phyloP scores from a whole-genome alignment of 2,329 filamentous ascomycete genomes.

The Aotearoamyces nothofagi region DNA sequence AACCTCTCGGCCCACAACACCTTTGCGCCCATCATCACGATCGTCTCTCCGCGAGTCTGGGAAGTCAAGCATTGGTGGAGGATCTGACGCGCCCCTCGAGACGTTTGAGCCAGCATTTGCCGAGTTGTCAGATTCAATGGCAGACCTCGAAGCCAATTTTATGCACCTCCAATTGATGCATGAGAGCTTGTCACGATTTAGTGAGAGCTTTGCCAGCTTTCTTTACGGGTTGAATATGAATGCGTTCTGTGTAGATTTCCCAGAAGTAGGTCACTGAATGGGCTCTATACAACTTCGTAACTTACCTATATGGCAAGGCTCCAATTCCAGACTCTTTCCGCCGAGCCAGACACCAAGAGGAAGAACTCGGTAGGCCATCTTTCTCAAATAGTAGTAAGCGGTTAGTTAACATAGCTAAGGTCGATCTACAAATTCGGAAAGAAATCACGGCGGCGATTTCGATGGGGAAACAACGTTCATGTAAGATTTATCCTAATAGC shows the following conservation, averaged over 20 bases:
- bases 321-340: slow-evolving; percentile 74
- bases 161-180: slow-evolving; percentile 97
- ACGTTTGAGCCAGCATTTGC: slow-evolving; percentile 80
- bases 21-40: slow-evolving; percentile 77
- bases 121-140: slow-evolving; percentile 85
- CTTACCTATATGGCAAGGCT: slow-evolving; percentile 34
- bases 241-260: slow-evolving; percentile 95
- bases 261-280: slow-evolving; percentile 46
- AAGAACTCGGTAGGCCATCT: slow-evolving; percentile 25
- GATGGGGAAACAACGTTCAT: slow-evolving; percentile 74
- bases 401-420: slow-evolving; percentile 10
- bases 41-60: slow-evolving; percentile 73
- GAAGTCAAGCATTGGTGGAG: slow-evolving; percentile 33
- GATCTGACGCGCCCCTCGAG: slow-evolving; percentile 56
- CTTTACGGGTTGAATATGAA: slow-evolving; percentile 98
- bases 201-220: slow-evolving; percentile 90
- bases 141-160: slow-evolving; percentile 92
- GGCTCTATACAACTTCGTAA: not conserved
- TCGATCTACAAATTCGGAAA: slow-evolving; percentile 20
- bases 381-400: slow-evolving; percentile 4
- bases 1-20: slow-evolving; percentile 60
- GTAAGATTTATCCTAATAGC: slow-evolving; percentile 27
- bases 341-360: slow-evolving; percentile 42
- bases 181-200: slow-evolving; percentile 83
- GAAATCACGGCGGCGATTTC: slow-evolving; percentile 21